A percentile compares a stretch with the other conserved stretches of the same genome.
phyloP scores from a whole-genome alignment of 179 eudicot species.

The Camellia oleifera region DNA sequence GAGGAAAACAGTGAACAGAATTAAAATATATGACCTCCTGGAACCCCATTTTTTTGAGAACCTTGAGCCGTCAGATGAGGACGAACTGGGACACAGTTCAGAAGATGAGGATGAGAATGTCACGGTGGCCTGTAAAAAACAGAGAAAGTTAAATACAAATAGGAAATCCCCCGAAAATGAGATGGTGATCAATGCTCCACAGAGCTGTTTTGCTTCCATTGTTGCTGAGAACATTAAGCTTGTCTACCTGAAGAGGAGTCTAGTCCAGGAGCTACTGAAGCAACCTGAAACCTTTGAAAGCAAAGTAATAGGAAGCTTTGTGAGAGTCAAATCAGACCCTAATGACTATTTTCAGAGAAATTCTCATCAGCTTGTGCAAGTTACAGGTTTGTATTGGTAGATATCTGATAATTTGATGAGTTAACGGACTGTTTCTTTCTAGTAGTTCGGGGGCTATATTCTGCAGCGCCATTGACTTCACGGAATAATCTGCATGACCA shows the following conservation, averaged over 20 bases:
- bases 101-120: constrained; percentile 31
- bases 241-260: constrained; percentile 51
- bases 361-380: constrained; percentile 63
- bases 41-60: constrained; percentile 65
- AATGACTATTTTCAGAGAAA: constrained; percentile 45
- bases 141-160: constrained; percentile 19
- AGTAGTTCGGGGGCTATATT: neutral
- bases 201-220: constrained; percentile 46
- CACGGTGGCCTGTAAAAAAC: constrained; percentile 17
- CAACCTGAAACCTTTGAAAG: constrained; percentile 49
- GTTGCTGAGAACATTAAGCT: constrained; percentile 58
- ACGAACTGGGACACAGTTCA: constrained; percentile 29
- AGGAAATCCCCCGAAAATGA: constrained; percentile 9
- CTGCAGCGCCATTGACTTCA: neutral
- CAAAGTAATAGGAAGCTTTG: constrained; percentile 68
- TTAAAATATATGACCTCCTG: constrained; percentile 45
- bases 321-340: constrained; percentile 62
- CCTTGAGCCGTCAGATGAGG: constrained; percentile 44
- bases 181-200: constrained; percentile 23
- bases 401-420: neutral
- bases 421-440: constrained; percentile 7
- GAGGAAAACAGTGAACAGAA: constrained; percentile 39
- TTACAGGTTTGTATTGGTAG: constrained; percentile 51
- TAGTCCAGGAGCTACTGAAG: constrained; percentile 45
- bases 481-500: neutral